Conservation (phyloP, 352 stramenopile species). For the Globisporangium camurandrum region DNA sequence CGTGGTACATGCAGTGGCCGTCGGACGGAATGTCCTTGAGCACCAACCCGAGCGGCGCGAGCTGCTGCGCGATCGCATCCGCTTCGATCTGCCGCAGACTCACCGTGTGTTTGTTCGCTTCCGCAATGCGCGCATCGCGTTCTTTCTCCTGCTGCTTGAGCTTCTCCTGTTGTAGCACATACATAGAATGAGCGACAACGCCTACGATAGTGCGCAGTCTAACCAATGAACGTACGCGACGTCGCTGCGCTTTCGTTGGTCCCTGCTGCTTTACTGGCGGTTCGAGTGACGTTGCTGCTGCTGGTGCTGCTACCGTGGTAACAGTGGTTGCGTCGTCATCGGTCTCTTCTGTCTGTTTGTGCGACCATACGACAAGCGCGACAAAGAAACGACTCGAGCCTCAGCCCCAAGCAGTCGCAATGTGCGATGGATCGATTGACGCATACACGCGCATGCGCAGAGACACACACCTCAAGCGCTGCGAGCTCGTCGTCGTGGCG, state of each 20-base stretch:
- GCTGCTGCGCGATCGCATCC: conserved; percentile 60
- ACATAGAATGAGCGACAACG: neutral
- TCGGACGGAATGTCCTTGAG: conserved; percentile 95
- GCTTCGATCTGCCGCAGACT: conserved; percentile 77
- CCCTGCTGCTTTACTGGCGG: conserved; percentile 20
- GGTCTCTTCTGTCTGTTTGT: conserved; percentile 2
- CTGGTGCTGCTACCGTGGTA: neutral
- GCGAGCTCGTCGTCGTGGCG: conserved; percentile 49
- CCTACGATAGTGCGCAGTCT: too few species aligned
- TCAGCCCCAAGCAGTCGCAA: too few species aligned
- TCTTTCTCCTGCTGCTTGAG: conserved; percentile 73
- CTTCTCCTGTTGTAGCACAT: conserved; percentile 27
- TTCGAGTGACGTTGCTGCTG: conserved; percentile 3
- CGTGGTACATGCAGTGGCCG: conserved; percentile 97
- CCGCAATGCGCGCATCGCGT: conserved; percentile 61
- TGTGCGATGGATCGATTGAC: neutral
- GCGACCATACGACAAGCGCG: too few species aligned
- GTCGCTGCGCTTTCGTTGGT: conserved; percentile 62
- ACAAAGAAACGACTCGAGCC: too few species aligned
- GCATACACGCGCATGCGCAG: neutral
- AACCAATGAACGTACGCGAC: conserved; percentile 23
- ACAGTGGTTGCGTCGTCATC: conserved; percentile 10
- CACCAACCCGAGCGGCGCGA: conserved; percentile 36
- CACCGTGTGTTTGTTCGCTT: conserved; percentile 73
- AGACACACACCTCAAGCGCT: conserved; percentile 17